Evolutionary conservation across 139 green algal species (phyloP), one percentile per base, ranked within the genome.

Genomic region (Chlamydomonas asymmetrica): DNA sequence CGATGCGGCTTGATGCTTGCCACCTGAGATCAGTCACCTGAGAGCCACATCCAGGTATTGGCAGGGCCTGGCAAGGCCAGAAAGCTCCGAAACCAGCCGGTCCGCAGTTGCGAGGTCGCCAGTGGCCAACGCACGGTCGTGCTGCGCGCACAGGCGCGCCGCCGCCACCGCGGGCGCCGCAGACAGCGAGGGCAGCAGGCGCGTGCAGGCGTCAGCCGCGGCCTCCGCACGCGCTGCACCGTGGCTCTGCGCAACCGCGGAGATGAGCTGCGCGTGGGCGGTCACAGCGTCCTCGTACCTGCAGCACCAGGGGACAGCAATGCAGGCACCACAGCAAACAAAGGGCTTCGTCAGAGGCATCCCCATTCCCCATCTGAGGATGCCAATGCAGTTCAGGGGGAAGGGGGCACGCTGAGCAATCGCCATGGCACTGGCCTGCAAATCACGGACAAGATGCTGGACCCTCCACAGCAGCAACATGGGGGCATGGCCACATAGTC

Each of bases 101-200:
- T 57, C 39, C 3, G 87, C 84, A 22, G 45, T 64, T 5, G 60
- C 64, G 10, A 82, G 27, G 48, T 91, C 82, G 3, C 79, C 65
- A 9, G 66, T 49, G 61, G 76, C 65, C 41, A 87, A 64, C 39
- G 87, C 87, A 25, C 78, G 61, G 34, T 81, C 62, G n/a, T 91
- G 85, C n/a, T 59, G 31, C 27, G 70, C 70, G 8, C 56, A 67
- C 70, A 68, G 31, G 56, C 57, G 60, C 18, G 70, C 70, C 5
- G 70, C 73, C 23, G 89, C 79, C 18, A 65, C 70, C 50, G 89
- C 75, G 3, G 76, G 63, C 3, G 71, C 76, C 7, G 70, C 74
- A n/a, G 29, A 35, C 68, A 91, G 73, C 45, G 29, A 40, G 27
- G 54, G 18, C 34, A 80, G 74, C 56, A 69, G 38, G 39, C 41